phyloP scores from a whole-genome alignment of 1,284 basidiomycete species.

The Agaricales sp. region DNA sequence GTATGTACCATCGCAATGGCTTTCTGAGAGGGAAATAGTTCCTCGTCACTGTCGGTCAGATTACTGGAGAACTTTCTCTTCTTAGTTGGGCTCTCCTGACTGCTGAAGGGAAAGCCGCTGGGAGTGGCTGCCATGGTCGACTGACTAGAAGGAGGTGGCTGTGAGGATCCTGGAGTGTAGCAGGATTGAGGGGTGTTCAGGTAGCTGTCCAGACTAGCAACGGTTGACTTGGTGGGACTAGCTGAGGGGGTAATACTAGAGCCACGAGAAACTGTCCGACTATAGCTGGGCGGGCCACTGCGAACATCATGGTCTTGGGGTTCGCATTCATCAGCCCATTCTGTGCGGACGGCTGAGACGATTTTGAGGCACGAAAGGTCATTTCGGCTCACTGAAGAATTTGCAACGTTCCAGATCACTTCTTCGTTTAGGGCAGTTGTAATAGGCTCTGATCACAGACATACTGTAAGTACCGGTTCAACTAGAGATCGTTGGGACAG shows the following conservation, averaged over 20 bases:
- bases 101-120: slow-evolving; percentile 4
- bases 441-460: slow-evolving; percentile 21
- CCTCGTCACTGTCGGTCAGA: background rate
- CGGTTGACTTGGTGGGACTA: background rate
- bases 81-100: slow-evolving; percentile 2
- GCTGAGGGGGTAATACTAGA: background rate
- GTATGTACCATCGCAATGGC: background rate
- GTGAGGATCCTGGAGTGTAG: no score
- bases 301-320: slow-evolving; percentile 10
- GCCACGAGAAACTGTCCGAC: no score
- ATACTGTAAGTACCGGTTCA: background rate
- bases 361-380: background rate
- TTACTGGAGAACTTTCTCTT: background rate
- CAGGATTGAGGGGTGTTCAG: background rate
- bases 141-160: background rate
- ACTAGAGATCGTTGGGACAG: background rate
- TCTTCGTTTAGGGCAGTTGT: slow-evolving; percentile 9
- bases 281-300: background rate
- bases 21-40: background rate
- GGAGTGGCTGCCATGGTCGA: background rate
- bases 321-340: slow-evolving; percentile 25
- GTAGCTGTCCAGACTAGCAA: background rate
- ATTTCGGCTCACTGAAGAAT: slow-evolving; percentile 24
- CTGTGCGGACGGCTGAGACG: slow-evolving; percentile 14
- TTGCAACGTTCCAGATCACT: slow-evolving; percentile 17